Conservation (phyloP, 805 yeast genomes). For the Wickerhamomyces queroliae region DNA sequence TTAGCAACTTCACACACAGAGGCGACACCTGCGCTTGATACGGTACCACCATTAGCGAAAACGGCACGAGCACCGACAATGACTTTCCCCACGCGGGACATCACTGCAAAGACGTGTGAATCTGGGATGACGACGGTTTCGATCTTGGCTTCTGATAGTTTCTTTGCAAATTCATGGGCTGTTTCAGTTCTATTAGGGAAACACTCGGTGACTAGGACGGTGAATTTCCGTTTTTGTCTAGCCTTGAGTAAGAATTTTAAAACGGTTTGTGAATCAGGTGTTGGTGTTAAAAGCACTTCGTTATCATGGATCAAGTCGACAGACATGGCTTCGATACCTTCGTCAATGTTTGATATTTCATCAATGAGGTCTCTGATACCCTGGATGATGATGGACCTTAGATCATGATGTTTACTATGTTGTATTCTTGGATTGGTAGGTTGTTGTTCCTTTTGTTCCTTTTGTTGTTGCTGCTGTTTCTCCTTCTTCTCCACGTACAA, state of each 20-base stretch:
- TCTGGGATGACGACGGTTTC: conserved; percentile 92
- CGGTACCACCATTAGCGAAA: conserved; percentile 93
- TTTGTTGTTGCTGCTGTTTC: conserved; percentile 11
- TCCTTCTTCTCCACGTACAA: conserved; percentile 31
- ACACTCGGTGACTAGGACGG: conserved; percentile 86
- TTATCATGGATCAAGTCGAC: conserved; percentile 93
- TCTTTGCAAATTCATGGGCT: conserved; percentile 76
- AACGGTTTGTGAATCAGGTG: conserved; percentile 89
- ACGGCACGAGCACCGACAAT: conserved; percentile 89
- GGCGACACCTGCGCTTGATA: conserved; percentile 85
- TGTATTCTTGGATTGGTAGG: conserved; percentile 18
- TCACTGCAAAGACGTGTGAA: conserved; percentile 86
- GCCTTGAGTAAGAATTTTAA: conserved; percentile 82
- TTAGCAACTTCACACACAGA: conserved; percentile 94
- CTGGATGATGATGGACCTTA: conserved; percentile 82
- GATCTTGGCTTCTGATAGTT: conserved; percentile 76
- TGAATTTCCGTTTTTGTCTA: conserved; percentile 81
- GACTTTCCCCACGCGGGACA: conserved; percentile 97
- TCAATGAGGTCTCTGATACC: conserved; percentile 90
- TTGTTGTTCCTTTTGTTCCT: conserved; percentile 16
- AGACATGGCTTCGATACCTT: conserved; percentile 85
- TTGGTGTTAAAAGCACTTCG: conserved; percentile 82
- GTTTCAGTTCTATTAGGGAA: conserved; percentile 81
- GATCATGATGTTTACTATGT: conserved; percentile 40
- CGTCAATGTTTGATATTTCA: conserved; percentile 84